Evolutionary conservation across 2,329 filamentous ascomycete genomes (phyloP).

Genomic region (Sporothrix luriei): DNA sequence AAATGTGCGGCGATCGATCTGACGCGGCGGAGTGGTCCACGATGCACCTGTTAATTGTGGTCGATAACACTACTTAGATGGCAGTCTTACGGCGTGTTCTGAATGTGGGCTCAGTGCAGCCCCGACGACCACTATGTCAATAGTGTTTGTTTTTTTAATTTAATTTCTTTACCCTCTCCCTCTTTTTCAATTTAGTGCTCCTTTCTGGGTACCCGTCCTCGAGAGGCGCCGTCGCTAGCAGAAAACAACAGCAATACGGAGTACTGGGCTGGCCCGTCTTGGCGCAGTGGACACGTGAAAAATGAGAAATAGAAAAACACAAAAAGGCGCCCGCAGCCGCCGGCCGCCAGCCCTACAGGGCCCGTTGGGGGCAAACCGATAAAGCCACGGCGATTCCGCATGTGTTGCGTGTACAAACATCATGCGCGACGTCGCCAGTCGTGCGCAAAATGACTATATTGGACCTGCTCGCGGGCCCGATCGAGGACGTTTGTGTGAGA

Average conservation of each 20-base stretch:
- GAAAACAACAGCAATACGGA: no score
- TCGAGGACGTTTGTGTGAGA: background rate
- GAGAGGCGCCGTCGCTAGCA: no score
- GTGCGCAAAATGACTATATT: conserved; percentile 21
- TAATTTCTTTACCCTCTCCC: no score
- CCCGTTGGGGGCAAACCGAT: background rate
- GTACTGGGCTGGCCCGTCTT: background rate
- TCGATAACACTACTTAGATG: no score
- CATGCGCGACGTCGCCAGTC: background rate
- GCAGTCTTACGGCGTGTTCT: no score
- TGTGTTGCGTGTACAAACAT: background rate
- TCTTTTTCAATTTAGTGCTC: no score
- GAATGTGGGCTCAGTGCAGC: no score
- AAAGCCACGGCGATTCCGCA: background rate
- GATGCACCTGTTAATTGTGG: background rate
- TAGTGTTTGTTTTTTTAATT: no score
- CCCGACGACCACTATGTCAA: no score
- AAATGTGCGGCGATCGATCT: no score
- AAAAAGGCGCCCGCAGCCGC: background rate
- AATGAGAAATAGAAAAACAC: background rate
- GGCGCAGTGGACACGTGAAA: no score
- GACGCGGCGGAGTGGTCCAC: background rate
- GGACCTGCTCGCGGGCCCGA: background rate
- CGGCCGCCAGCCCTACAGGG: background rate
- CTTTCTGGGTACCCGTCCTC: no score